A percentile compares a stretch with the other conserved stretches of the same genome.
These are phyloP conservation scores for Acacia acuminata DNA, from an alignment of 306 rosid species.

Conservation along the genomic window DNA sequence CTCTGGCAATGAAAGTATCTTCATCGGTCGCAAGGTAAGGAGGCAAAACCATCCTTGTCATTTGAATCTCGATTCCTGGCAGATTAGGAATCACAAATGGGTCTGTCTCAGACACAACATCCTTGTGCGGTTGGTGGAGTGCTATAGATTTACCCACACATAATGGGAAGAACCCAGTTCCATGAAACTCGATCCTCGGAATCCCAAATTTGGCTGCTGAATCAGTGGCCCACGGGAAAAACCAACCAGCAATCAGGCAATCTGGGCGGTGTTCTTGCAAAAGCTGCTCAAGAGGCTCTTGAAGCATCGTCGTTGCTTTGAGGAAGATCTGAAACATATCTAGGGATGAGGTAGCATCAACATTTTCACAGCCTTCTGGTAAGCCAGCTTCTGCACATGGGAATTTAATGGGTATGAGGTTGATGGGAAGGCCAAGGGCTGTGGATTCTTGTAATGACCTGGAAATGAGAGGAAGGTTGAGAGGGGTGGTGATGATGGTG, in stretches of 20 bases:
- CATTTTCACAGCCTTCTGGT: conserved; percentile 43
- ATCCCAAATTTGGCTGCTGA: conserved; percentile 38
- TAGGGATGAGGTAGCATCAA: background rate
- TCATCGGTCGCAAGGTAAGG: background rate
- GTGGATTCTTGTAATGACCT: conserved; percentile 22
- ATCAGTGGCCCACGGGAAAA: conserved; percentile 39
- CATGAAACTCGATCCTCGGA: conserved; percentile 51
- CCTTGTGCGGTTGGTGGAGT: conserved; percentile 38
- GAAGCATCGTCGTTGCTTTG: conserved; percentile 26
- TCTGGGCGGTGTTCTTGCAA: conserved; percentile 28
- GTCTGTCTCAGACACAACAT: conserved; percentile 37
- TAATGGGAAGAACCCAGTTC: conserved; percentile 37
- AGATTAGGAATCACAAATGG: conserved; percentile 43
- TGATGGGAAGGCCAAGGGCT: background rate
- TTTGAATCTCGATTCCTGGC: conserved; percentile 32
- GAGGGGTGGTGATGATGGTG: conserved; percentile 57
- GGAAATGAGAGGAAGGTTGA: conserved; percentile 34
- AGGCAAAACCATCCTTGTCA: conserved; percentile 26
- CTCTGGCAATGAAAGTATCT: background rate
- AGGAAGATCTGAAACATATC: background rate
- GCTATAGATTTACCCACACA: conserved; percentile 15
- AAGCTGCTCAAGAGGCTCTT: conserved; percentile 33
- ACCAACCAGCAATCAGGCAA: conserved; percentile 39
- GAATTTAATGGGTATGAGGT: background rate
- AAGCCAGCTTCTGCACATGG: conserved; percentile 23